Conservation (phyloP, 176 grass and related monocot species). For the Stipa capillata region DNA sequence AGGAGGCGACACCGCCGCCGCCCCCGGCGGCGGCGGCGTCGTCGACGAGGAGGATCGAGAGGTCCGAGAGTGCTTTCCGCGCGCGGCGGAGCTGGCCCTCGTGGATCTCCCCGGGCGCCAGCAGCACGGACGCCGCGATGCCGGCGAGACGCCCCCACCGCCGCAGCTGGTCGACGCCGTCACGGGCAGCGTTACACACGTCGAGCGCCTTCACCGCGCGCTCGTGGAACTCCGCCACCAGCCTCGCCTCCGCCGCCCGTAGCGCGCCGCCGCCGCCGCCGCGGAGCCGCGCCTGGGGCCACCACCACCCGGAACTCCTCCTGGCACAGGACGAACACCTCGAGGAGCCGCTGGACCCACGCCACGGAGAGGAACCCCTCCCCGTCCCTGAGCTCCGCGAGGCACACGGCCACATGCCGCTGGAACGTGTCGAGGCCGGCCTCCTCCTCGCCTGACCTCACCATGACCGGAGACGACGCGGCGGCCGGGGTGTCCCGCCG, state of each 20-base stretch:
- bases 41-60: slow-evolving; percentile 71
- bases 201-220: slow-evolving; percentile 90
- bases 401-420: slow-evolving; percentile 34
- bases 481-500: slow-evolving; percentile 54
- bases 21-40: slow-evolving; percentile 44
- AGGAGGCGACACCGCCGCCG: slow-evolving; percentile 22
- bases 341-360: slow-evolving; percentile 78
- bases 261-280: not conserved
- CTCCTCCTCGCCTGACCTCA: slow-evolving; percentile 13
- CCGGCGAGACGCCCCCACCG: slow-evolving; percentile 78
- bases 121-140: slow-evolving; percentile 54
- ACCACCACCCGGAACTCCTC: slow-evolving; percentile 57
- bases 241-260: too few relatives aligned
- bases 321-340: slow-evolving; percentile 57
- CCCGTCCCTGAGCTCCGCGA: slow-evolving; percentile 27
- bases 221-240: slow-evolving; percentile 60
- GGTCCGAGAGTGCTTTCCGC: slow-evolving; percentile 71
- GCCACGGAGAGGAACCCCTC: slow-evolving; percentile 45
- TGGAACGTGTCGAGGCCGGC: slow-evolving; percentile 71
- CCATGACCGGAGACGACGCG: slow-evolving; percentile 7
- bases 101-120: slow-evolving; percentile 24
- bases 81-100: slow-evolving; percentile 77
- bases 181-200: slow-evolving; percentile 82
- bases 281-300: slow-evolving; percentile 24
- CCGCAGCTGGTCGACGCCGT: slow-evolving; percentile 65